These are phyloP conservation scores for Chlorella sp. DNA, from an alignment of 139 green algal genomes.

Conservation along the genomic window DNA sequence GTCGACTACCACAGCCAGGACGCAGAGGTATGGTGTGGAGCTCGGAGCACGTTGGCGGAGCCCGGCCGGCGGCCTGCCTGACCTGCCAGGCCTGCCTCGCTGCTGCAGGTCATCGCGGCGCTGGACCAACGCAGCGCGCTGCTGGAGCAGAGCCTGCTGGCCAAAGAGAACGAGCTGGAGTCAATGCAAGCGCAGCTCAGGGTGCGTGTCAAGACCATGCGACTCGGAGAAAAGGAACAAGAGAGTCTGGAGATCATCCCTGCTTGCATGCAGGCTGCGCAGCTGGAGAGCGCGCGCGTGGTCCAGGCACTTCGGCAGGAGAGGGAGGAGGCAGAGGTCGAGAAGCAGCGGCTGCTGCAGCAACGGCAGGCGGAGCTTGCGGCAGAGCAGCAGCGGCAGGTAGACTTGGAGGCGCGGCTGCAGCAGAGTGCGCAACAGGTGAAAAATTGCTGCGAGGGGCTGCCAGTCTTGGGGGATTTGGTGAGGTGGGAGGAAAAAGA, in stretches of 20 bases:
- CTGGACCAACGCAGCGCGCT: conserved; percentile 25
- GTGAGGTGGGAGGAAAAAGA: too few species aligned
- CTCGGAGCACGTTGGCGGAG: too few species aligned
- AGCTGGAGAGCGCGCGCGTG: conserved; percentile 27
- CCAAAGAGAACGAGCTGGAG: conserved; percentile 60
- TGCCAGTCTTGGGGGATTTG: too few species aligned
- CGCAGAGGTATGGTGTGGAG: too few species aligned
- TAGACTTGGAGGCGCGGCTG: conserved; percentile 15
- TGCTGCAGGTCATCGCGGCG: not conserved
- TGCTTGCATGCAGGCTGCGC: too few species aligned
- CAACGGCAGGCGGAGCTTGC: conserved; percentile 6
- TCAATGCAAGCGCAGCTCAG: conserved; percentile 22
- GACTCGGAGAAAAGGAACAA: too few species aligned
- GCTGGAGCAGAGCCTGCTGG: conserved; percentile 56
- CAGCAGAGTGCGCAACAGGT: conserved; percentile 5
- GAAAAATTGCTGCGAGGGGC: too few species aligned
- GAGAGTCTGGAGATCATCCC: too few species aligned
- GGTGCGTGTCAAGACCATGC: too few species aligned
- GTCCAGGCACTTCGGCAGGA: conserved; percentile 3
- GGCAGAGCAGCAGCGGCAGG: conserved; percentile 19
- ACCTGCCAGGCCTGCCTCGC: too few species aligned
- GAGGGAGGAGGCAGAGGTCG: not conserved
- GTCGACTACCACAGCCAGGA: conserved; percentile 38
- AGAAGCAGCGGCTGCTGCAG: not conserved
- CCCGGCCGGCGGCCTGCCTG: too few species aligned